Conservation (phyloP, 1,139 yeast genomes). For the Arxiozyma heterogenica region DNA sequence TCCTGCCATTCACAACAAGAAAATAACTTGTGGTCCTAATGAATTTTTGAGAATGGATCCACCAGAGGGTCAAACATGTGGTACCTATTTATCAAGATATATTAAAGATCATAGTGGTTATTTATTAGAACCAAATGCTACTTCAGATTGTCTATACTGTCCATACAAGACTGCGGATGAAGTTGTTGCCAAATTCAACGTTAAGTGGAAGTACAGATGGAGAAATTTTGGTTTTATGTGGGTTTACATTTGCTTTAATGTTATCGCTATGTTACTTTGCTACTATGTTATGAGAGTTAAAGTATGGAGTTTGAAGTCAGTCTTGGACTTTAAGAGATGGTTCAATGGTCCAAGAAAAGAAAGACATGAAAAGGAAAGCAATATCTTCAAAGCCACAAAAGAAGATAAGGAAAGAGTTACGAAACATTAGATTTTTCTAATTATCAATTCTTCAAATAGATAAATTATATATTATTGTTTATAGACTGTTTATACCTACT, state of each 20-base stretch:
- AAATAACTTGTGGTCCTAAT: slow-evolving; percentile 37
- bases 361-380: slow-evolving; percentile 37
- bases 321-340: slow-evolving; percentile 30
- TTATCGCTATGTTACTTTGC: slow-evolving; percentile 35
- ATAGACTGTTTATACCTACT: not conserved
- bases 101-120: slow-evolving; percentile 38
- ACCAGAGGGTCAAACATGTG: slow-evolving; percentile 42
- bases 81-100: slow-evolving; percentile 35
- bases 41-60: slow-evolving; percentile 45
- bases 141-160: slow-evolving; percentile 41
- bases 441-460: not conserved
- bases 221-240: slow-evolving; percentile 50
- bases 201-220: slow-evolving; percentile 43
- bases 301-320: slow-evolving; percentile 27
- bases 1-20: slow-evolving; percentile 36
- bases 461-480: not conserved
- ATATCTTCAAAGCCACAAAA: slow-evolving; percentile 32
- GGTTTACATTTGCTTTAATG: slow-evolving; percentile 40
- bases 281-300: slow-evolving; percentile 34
- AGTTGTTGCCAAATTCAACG: slow-evolving; percentile 35
- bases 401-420: slow-evolving; percentile 33
- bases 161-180: slow-evolving; percentile 37
- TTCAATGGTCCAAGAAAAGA: slow-evolving; percentile 32
- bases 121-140: slow-evolving; percentile 34
- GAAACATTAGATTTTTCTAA: slow-evolving; percentile 4